Base-by-base conservation (phyloP, 129 eudicot genomes). In the Scalesia atractyloides region DNA sequence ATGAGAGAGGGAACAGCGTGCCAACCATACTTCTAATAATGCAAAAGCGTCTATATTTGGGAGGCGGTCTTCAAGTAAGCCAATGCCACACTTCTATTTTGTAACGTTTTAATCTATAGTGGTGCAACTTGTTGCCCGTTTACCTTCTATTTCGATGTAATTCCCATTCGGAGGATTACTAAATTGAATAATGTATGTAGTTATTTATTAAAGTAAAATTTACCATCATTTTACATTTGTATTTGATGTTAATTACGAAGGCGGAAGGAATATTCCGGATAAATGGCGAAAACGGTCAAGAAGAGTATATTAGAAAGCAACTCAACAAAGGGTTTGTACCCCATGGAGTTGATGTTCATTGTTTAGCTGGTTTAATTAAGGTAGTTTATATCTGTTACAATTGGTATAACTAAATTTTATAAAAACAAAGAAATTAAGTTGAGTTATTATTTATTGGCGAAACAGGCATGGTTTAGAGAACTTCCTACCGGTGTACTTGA, bases 391-490 rank as follows among this genome's bases (percentile, higher is more conserved):
- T n/a, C 0, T 10, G 33, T 34, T 18, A 60, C 48, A n/a, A 37
- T 77, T 24, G 37, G 9, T 58, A 24, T 26, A 12, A 53, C 15
- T 13, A 69, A 12, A 43, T 50, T n/a, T 39, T 50, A 52, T n/a
- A 19, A 47, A 50, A 26, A n/a, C n/a, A 12, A 50, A 44, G 3
- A 12, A 39, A 63, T 6, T 5, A 16, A 12, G 24, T 63, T 62
- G 39, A 49, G 41, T n/a, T 36, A 9, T 78, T 49, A 5, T 78
- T 49, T 70, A 50, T 13, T 41, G 64, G 46, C 53, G 18, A 13
- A 53, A 69, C 84, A 92, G 98, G 96, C 98, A 5, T 93, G 96
- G 98, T 93, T 93, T 75, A 85, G 98, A 84, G 98, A 93, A 70
- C 98, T 93, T 64, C 98, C 98, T 2, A 78, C 78, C 8, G 98